These are phyloP conservation scores for Phytophthora constricta DNA, from an alignment of 352 stramenopile genomes.

Conservation along the genomic window DNA sequence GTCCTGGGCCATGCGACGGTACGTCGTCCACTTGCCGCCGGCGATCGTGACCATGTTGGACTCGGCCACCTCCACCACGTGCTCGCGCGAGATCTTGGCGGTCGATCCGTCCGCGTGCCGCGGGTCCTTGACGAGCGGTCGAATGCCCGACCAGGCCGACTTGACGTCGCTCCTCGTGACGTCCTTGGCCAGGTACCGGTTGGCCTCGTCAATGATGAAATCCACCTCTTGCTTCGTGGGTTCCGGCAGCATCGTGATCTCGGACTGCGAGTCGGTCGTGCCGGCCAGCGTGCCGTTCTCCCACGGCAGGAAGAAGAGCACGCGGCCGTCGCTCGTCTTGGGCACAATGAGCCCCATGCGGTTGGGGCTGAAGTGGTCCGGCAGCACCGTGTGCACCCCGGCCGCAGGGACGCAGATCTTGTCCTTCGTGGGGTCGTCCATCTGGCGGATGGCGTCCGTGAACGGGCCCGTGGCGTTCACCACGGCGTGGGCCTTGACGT, in stretches of 20 bases:
- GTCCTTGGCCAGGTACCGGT: constrained; percentile 90
- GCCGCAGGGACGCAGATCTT: constrained; percentile 94
- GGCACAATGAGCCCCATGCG: constrained; percentile 97
- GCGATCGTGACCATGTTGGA: constrained; percentile 95
- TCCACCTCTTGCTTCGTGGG: constrained; percentile 93
- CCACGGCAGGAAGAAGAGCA: constrained; percentile 97
- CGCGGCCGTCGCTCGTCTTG: constrained; percentile 94
- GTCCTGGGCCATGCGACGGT: constrained; percentile 96
- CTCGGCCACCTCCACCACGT: constrained; percentile 93
- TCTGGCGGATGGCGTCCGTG: constrained; percentile 88
- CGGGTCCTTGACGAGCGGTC: constrained; percentile 93
- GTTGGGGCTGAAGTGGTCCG: constrained; percentile 95
- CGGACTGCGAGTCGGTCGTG: constrained; percentile 93
- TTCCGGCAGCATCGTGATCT: constrained; percentile 95
- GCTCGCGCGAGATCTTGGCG: constrained; percentile 92
- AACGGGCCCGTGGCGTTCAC: constrained; percentile 97
- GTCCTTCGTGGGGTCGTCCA: constrained; percentile 91
- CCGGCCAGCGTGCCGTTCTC: constrained; percentile 93
- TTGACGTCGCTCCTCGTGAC: constrained; percentile 93
- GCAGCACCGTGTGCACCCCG: constrained; percentile 95
- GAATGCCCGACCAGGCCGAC: constrained; percentile 96
- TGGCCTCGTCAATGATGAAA: constrained; percentile 95
- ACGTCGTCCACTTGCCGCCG: constrained; percentile 98
- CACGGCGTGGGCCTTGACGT: constrained; percentile 89
- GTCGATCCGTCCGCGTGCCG: constrained; percentile 84